A percentile compares a stretch with the other conserved stretches of the same genome.
Conservation (phyloP, 345 rosid genomes). For the Heritiera littoralis region DNA sequence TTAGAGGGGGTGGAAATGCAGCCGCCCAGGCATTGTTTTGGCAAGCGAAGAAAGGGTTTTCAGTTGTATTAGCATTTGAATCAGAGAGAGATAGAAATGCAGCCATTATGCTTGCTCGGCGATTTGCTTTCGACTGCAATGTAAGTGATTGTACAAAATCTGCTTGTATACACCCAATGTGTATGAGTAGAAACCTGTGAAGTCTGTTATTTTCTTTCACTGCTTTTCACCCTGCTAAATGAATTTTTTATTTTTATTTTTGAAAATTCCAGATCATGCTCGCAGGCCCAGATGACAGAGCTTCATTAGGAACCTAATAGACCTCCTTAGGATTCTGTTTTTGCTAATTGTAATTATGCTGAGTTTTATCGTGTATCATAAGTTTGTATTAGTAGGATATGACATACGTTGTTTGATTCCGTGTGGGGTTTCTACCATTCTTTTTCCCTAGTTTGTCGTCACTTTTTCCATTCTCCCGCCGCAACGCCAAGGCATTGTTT, state of each 20-base stretch:
- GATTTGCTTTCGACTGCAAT: constrained; percentile 97
- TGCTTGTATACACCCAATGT: not conserved
- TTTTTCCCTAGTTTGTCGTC: not conserved
- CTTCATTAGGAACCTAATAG: constrained; percentile 36
- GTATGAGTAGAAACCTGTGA: not conserved
- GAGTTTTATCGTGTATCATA: constrained; percentile 37
- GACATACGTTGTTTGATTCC: constrained; percentile 22
- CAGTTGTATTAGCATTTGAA: constrained; percentile 86
- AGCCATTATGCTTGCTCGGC: constrained; percentile 86
- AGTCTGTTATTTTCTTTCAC: not conserved
- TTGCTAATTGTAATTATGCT: constrained; percentile 43
- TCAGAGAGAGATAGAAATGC: constrained; percentile 88
- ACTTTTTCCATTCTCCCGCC: not conserved
- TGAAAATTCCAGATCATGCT: constrained; percentile 52
- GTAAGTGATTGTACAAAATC: constrained; percentile 43
- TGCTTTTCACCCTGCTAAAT: not conserved
- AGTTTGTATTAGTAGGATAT: constrained; percentile 38
- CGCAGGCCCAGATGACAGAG: constrained; percentile 63
- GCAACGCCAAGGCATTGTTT: constrained; percentile 40
- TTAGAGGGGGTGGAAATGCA: constrained; percentile 97
- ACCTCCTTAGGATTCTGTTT: constrained; percentile 13
- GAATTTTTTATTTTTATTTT: not conserved
- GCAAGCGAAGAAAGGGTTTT: constrained; percentile 74
- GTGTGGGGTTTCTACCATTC: constrained; percentile 26
- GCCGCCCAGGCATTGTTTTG: constrained; percentile 94